Conservation (phyloP, 805 yeast genomes). For the Kodamaea neixiangensis region DNA sequence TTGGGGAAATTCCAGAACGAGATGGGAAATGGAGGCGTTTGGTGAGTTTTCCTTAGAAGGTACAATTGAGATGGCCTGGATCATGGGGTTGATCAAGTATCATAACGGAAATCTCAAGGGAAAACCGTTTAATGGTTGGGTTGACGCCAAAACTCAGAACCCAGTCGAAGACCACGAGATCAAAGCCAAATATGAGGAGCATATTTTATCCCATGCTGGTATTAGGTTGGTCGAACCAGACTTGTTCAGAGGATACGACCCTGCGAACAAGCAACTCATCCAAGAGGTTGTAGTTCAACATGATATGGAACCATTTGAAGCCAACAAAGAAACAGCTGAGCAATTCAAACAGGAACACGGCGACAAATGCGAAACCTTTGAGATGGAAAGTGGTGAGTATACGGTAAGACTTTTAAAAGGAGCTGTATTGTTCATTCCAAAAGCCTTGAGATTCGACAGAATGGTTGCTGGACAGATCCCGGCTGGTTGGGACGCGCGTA, state of each 20-base stretch:
- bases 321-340: constrained; percentile 92
- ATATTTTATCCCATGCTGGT: constrained; percentile 91
- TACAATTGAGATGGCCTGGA: constrained; percentile 99
- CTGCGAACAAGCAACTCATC: constrained; percentile 85
- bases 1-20: constrained; percentile 98
- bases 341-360: constrained; percentile 94
- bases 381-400: constrained; percentile 89
- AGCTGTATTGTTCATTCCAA: constrained; percentile 87
- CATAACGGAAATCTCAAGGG: constrained; percentile 89
- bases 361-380: constrained; percentile 88
- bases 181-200: constrained; percentile 86
- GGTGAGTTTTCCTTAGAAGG: constrained; percentile 98
- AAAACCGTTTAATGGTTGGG: constrained; percentile 94
- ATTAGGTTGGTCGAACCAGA: constrained; percentile 96
- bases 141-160: constrained; percentile 86
- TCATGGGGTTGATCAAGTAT: constrained; percentile 96
- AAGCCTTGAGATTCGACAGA: constrained; percentile 75
- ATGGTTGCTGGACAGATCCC: constrained; percentile 93
- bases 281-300: constrained; percentile 97
- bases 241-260: constrained; percentile 90
- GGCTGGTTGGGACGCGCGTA: constrained; percentile 95
- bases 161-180: constrained; percentile 95
- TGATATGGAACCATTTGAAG: constrained; percentile 93
- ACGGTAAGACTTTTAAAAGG: constrained; percentile 91
- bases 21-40: constrained; percentile 98